Base-by-base conservation (phyloP, 2,329 filamentous ascomycete genomes). In the Cladosporium oxysporum region DNA sequence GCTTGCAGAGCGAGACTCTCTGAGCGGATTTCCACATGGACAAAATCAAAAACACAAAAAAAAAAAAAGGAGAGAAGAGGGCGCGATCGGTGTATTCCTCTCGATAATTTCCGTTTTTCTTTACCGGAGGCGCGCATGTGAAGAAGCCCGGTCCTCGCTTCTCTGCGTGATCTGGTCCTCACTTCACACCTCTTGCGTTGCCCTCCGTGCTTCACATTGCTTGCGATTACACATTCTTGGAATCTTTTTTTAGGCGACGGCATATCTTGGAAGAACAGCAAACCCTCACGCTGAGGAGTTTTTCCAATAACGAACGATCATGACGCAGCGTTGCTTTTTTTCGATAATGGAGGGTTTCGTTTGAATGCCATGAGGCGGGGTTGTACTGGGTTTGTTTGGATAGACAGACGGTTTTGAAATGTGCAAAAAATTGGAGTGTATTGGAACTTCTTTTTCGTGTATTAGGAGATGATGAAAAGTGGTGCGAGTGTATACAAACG, bases 1-100 rank as follows among this genome's bases (percentile, higher is more conserved):
- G 63, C 31, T 47, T 65, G 44, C 47, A 65, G 57, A 65, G 63
- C 35, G 57, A 60, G 21, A 65, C 62, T 1, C 58, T 62, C 31
- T 62, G 21, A 28, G 29, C 2, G 41, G 28, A 33, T 16, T n/a
- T 3, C n/a, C 3, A 26, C 23, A 26, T 26, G 1, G 23, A 14
- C 11, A 2, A 31, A 57, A 31, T 1, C 1, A 31, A 33, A 23
- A 21, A 0, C 6, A 21, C 7, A 16, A 29, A n/a, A 33, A n/a
- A 55, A 21, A 59, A 23, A 47, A 18, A 4, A 4, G 21, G 37
- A 21, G 14, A n/a, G 26, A 14, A 6, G 35, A 31, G 21, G 11
- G 12, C 10, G 8, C 5, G 33, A 44, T 18, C 7, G 37, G 6
- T n/a, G 33, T 3, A 14, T 16, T 18, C 41, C 37, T n/a, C 41